Base-by-base conservation (phyloP, 2,329 filamentous ascomycete species). In the Lomentospora prolificans region DNA sequence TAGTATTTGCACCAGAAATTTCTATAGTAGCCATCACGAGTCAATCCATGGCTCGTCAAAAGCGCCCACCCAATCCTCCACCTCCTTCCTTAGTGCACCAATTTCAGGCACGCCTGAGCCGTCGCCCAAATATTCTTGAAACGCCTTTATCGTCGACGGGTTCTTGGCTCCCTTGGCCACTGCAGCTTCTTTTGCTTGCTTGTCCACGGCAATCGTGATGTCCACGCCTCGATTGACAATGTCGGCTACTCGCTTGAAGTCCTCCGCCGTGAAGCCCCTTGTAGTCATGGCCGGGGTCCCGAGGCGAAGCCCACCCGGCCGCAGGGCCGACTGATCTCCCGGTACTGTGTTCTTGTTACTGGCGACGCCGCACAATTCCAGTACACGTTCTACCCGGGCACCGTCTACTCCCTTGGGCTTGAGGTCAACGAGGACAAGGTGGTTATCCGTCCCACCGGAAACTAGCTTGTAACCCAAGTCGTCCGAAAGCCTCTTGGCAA, bases 291-390 rank as follows among this genome's bases (percentile, higher is more conserved):
- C 94, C 0, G 94, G 94, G 0, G 92, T 94, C 56, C 94, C 94
- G 73, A 99, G 91, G 62, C 94, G 86, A 61, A 99, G 79, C 60
- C 94, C 94, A 62, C 92, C 91, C 14, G 94, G 94, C 61, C 92
- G 89, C 67, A 99, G 81, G 1, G 94, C 94, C 1, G 90, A 96
- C 68, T 87, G 89, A 73, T 99, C 94, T 41, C 92, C 94, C 1
- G 94, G 94, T 0, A 96, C 92, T 5, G 94, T 96, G 76, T 99
- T 99, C 81, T 99, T 99, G 80, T 99, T 99, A 68, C 89, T 87
- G n/a, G 94, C 94, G 53, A 97, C 92, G 64, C 92, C 92, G 61
- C 95, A 90, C 51, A 95, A 82, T 70, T 96, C 91, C 24, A 96
- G 80, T 14, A 96, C 84, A 50, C 90, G 85, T 75, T 96, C 91